Percentiles rank a stretch among this genome's conserved stretches.
These are phyloP conservation scores for Mycosphaerelloides madeirae DNA, from an alignment of 2,329 filamentous ascomycete species.

Conservation along the genomic window DNA sequence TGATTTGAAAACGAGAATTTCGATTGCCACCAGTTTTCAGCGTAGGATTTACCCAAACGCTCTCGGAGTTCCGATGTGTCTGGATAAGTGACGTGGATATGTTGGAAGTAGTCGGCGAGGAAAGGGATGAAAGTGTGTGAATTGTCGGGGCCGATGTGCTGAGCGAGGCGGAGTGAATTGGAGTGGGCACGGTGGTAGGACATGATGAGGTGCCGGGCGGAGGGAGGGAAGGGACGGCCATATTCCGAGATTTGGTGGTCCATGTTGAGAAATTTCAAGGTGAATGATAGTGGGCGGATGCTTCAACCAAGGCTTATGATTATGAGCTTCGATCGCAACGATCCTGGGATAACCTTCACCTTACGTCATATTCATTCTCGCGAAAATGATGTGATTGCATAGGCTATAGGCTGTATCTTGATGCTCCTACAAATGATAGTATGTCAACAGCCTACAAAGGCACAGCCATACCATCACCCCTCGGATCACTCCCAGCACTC, in stretches of 20 bases:
- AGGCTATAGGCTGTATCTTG: too few species aligned
- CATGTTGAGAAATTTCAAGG: too few species aligned
- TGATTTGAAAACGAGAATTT: not conserved
- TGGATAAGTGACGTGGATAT: not conserved
- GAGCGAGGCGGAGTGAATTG: conserved; percentile 20
- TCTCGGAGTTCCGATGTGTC: not conserved
- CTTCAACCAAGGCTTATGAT: too few species aligned
- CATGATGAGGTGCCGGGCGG: conserved; percentile 18
- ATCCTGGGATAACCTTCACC: too few species aligned
- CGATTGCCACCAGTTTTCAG: not conserved
- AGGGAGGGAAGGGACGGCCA: conserved; percentile 10
- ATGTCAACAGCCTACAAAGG: conserved; percentile 34
- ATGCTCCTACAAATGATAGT: too few species aligned
- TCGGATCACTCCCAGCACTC: conserved; percentile 81
- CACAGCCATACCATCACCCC: conserved; percentile 74
- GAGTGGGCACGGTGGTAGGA: conserved; percentile 18
- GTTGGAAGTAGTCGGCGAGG: conserved; percentile 2
- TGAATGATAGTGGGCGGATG: too few species aligned
- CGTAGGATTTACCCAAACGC: not conserved
- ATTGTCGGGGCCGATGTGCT: conserved; percentile 9
- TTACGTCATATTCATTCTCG: too few species aligned
- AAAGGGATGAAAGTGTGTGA: not conserved
- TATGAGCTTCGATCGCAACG: too few species aligned
- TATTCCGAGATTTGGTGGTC: too few species aligned
- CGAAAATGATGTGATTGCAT: too few species aligned